phyloP scores from a whole-genome alignment of 2,329 filamentous ascomycete species.

The Didymellaceae sp. region DNA sequence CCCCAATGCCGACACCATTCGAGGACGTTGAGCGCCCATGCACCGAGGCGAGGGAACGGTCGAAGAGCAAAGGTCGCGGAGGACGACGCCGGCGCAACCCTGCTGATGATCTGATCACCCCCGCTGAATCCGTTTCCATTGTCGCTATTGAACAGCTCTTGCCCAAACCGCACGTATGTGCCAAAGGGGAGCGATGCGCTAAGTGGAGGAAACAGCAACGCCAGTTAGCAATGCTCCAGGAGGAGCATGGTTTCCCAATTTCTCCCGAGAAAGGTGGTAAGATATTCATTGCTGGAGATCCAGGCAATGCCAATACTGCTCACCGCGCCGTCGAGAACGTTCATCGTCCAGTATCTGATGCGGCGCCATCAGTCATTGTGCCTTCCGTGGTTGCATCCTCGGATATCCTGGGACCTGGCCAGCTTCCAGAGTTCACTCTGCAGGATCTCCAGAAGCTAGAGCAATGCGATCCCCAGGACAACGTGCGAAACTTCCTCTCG shows the following conservation, averaged over 20 bases:
- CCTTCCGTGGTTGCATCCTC: conserved; percentile 86
- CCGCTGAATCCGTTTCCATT: conserved; percentile 85
- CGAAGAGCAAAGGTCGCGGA: conserved; percentile 46
- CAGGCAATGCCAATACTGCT: conserved; percentile 74
- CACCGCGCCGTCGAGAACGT: conserved; percentile 60
- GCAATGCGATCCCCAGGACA: conserved; percentile 84
- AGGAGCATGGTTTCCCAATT: conserved; percentile 72
- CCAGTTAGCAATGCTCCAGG: conserved; percentile 75
- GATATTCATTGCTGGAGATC: conserved; percentile 79
- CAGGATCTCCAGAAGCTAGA: conserved; percentile 77
- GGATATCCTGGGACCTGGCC: conserved; percentile 79
- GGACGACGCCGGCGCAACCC: conserved; percentile 49
- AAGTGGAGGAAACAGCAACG: conserved; percentile 84
- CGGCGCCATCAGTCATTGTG: conserved; percentile 59
- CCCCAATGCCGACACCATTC: conserved; percentile 57
- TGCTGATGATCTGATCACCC: conserved; percentile 72
- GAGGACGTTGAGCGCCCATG: conserved; percentile 56
- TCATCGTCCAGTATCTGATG: conserved; percentile 74
- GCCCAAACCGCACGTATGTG: conserved; percentile 82
- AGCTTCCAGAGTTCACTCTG: conserved; percentile 68
- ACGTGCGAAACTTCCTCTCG: conserved; percentile 86
- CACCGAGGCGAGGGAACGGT: conserved; percentile 44
- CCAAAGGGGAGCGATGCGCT: conserved; percentile 83
- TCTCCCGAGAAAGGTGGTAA: conserved; percentile 67
- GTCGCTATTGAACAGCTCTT: conserved; percentile 90